Evolutionary conservation across 441 rosid genomes (phyloP).

Genomic region (Populus hybrid): DNA sequence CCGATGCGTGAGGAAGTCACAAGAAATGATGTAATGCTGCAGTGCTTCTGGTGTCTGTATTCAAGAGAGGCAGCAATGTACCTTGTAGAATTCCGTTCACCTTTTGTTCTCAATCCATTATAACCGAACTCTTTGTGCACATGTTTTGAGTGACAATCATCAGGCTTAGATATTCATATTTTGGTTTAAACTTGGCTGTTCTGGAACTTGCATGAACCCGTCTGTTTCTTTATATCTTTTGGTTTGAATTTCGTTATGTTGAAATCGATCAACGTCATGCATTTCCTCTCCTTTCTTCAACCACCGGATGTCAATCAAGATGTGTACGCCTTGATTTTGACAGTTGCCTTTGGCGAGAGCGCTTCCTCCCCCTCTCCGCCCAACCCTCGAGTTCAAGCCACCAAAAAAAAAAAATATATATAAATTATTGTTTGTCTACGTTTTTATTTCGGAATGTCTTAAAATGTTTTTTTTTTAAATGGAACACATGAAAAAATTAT

Average conservation of each 20-base stretch:
- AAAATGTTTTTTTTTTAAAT: too few relatives aligned
- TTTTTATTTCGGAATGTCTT: too few relatives aligned
- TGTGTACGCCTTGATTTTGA: too few relatives aligned
- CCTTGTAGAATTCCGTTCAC: background rate
- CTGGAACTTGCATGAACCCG: background rate
- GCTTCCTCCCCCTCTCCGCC: too few relatives aligned
- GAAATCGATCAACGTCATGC: background rate
- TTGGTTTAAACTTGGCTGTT: background rate
- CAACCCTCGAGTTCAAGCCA: too few relatives aligned
- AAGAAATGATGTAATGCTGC: conserved; percentile 37
- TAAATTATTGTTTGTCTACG: too few relatives aligned
- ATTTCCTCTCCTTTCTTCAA: background rate
- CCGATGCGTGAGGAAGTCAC: conserved; percentile 62
- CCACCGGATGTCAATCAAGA: too few relatives aligned
- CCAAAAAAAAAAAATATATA: too few relatives aligned
- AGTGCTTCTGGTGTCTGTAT: background rate
- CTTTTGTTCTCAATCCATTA: background rate
- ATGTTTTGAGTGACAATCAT: background rate
- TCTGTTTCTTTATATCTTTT: background rate
- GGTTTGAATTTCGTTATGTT: background rate
- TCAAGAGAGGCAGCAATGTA: background rate
- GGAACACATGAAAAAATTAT: too few relatives aligned
- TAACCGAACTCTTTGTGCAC: background rate
- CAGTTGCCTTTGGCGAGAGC: too few relatives aligned
- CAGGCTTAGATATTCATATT: background rate